phyloP scores from a whole-genome alignment of 148 eudicot species.

The Arbutus unedo region DNA sequence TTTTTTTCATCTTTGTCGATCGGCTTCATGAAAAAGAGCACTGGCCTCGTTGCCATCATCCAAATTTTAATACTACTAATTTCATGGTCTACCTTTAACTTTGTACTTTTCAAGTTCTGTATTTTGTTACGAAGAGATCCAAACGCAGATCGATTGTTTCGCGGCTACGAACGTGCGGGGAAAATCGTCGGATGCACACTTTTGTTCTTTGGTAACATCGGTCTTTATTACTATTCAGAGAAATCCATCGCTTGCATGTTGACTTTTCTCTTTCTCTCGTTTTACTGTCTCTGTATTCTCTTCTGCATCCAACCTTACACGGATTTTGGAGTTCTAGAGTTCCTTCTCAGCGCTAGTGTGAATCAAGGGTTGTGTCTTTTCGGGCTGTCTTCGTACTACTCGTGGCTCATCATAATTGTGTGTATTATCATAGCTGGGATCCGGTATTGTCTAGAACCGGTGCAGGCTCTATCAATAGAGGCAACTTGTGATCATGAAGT shows the following conservation, averaged over 20 bases:
- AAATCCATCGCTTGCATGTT: background rate
- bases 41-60: background rate
- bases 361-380: background rate
- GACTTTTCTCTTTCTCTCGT: background rate
- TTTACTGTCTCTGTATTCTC: background rate
- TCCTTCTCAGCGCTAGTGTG: background rate
- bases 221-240: background rate
- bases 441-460: background rate
- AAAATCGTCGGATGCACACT: background rate
- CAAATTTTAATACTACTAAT: background rate
- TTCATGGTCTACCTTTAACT: background rate
- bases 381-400: background rate
- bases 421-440: background rate
- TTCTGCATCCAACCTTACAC: constrained; percentile 1
- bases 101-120: background rate
- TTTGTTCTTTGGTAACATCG: background rate
- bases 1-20: background rate
- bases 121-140: background rate
- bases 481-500: background rate
- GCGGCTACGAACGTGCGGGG: background rate
- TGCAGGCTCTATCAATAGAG: background rate
- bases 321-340: background rate
- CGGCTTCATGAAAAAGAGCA: background rate
- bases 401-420: background rate
- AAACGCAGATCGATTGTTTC: background rate